These are phyloP conservation scores for Candida nemodendra DNA, from an alignment of 805 yeast genomes.

Conservation along the genomic window DNA sequence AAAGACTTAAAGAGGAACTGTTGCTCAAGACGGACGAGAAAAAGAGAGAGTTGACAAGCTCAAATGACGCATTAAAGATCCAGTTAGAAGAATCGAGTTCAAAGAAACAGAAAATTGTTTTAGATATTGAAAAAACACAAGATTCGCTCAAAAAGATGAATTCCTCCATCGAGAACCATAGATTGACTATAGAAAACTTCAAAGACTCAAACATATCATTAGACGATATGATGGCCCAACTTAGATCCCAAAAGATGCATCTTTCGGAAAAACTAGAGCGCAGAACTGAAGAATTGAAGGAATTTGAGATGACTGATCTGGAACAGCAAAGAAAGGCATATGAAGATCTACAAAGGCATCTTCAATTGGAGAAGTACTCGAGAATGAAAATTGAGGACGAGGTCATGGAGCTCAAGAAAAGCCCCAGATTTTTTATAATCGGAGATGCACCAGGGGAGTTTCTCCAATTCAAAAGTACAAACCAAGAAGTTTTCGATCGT, in stretches of 20 bases:
- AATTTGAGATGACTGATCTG: slow-evolving; percentile 9
- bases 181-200: slow-evolving; percentile 1
- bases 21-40: slow-evolving; percentile 2
- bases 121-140: neutral
- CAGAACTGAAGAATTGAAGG: slow-evolving; percentile 6
- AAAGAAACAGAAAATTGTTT: slow-evolving; percentile 3
- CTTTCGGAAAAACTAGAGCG: slow-evolving; percentile 7
- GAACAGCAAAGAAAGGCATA: neutral
- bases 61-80: slow-evolving; percentile 12
- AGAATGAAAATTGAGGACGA: slow-evolving; percentile 26
- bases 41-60: slow-evolving; percentile 1
- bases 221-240: slow-evolving; percentile 12
- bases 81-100: slow-evolving; percentile 2
- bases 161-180: slow-evolving; percentile 4
- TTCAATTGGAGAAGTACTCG: slow-evolving; percentile 16
- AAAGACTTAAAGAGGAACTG: slow-evolving; percentile 4
- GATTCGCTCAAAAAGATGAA: neutral
- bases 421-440: slow-evolving; percentile 15
- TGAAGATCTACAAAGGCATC: slow-evolving; percentile 3
- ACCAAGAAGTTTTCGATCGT: no score
- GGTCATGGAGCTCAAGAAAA: slow-evolving; percentile 18
- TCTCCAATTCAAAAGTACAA: no score
- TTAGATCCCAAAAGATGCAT: slow-evolving; percentile 12
- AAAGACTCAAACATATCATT: slow-evolving; percentile 12
- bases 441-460: no score